Percentiles rank a stretch among this genome's conserved stretches.
These are phyloP conservation scores for Starmerella sp. DNA, from an alignment of 805 yeast species.

Conservation along the genomic window DNA sequence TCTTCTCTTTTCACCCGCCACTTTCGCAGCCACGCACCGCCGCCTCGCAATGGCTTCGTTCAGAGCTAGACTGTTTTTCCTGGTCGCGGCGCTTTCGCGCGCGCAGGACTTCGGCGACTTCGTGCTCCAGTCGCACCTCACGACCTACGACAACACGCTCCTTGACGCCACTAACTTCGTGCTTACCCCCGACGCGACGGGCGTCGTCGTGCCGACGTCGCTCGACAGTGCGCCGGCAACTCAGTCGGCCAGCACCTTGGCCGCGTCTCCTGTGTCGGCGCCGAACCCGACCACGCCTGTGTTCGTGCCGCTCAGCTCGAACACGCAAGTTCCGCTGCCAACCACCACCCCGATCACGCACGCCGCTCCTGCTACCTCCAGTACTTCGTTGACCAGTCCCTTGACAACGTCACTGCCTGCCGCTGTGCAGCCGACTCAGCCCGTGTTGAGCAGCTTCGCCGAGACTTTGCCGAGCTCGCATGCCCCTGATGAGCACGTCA, in stretches of 20 bases:
- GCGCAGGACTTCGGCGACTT: slow-evolving; percentile 14
- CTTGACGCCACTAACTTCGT: slow-evolving; percentile 9
- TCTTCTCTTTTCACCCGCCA: not conserved
- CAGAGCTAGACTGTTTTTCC: not conserved
- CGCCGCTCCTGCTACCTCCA: no score
- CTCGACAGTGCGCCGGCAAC: not conserved
- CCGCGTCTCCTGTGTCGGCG: not conserved
- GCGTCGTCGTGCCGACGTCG: not conserved
- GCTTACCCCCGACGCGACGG: not conserved
- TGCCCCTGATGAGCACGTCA: no score
- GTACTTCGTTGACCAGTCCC: no score
- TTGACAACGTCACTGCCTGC: no score
- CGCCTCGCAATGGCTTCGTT: not conserved
- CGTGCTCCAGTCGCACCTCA: slow-evolving; percentile 3
- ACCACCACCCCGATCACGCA: no score
- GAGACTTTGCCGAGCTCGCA: no score
- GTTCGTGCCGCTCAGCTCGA: no score
- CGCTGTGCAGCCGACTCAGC: no score
- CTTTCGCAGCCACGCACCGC: not conserved
- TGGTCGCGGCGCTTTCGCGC: not conserved
- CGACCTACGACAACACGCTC: slow-evolving; percentile 15
- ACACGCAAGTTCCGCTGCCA: no score
- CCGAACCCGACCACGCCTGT: not conserved
- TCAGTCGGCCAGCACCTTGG: not conserved
- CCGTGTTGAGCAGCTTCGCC: no score